phyloP scores from a whole-genome alignment of 2,329 filamentous ascomycete species.

The Talaromyces sp. region DNA sequence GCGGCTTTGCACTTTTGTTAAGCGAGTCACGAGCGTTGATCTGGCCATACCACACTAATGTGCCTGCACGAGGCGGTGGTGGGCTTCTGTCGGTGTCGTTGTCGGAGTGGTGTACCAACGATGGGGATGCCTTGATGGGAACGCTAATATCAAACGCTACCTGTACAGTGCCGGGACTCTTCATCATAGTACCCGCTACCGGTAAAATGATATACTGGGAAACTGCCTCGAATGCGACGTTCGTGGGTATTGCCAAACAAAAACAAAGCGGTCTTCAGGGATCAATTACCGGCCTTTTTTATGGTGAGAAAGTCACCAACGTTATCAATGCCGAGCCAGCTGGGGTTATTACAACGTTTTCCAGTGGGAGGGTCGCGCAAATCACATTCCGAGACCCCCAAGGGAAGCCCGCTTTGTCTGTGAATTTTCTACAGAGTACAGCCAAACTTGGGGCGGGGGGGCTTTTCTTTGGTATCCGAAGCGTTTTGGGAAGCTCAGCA shows the following conservation, averaged over 20 bases:
- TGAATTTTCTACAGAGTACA: conserved; percentile 65
- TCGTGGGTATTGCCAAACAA: conserved; percentile 77
- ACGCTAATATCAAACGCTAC: conserved; percentile 74
- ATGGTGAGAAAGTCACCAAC: conserved; percentile 72
- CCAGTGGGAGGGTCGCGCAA: conserved; percentile 80
- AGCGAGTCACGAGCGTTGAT: conserved; percentile 79
- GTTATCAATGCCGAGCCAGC: conserved; percentile 81
- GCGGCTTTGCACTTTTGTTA: conserved; percentile 73
- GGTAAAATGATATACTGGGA: conserved; percentile 95
- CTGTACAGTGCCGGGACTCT: conserved; percentile 76
- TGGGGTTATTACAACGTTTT: conserved; percentile 81
- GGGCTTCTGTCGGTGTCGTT: conserved; percentile 79
- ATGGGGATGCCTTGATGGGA: conserved; percentile 75
- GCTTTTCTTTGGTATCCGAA: conserved; percentile 76
- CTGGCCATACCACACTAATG: conserved; percentile 71
- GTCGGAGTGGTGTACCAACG: conserved; percentile 64
- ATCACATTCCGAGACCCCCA: conserved; percentile 81
- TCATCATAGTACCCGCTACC: conserved; percentile 77
- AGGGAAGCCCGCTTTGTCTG: conserved; percentile 75
- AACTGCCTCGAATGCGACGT: conserved; percentile 83
- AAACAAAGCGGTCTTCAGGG: conserved; percentile 77
- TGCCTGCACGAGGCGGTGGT: conserved; percentile 29
- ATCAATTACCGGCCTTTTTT: conserved; percentile 68
- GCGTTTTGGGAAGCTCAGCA: conserved; percentile 66
- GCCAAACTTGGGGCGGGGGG: conserved; percentile 58